A percentile compares a stretch with the other conserved stretches of the same genome.
Conservation (phyloP, 2,329 filamentous ascomycete genomes). For the Geosmithia putterillii region DNA sequence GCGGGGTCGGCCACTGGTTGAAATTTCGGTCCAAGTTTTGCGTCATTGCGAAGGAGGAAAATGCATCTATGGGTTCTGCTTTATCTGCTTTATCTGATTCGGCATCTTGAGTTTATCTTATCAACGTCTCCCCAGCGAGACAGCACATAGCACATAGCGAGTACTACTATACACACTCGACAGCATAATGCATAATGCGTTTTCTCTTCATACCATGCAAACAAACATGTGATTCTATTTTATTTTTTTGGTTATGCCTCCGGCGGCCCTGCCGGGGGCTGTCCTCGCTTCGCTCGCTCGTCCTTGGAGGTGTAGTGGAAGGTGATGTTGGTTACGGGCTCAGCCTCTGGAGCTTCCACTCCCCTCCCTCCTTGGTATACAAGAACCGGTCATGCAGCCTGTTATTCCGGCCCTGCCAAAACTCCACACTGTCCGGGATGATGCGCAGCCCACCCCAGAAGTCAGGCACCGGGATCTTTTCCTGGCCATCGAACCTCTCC, state of each 20-base stretch:
- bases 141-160: background rate
- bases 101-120: background rate
- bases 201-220: background rate
- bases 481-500: slow-evolving; percentile 57
- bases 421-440: slow-evolving; percentile 78
- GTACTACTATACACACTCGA: too few species aligned
- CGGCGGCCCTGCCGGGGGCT: too few species aligned
- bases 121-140: too few species aligned
- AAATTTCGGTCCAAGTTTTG: too few species aligned
- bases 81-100: too few species aligned
- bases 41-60: too few species aligned
- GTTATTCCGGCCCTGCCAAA: slow-evolving; percentile 88
- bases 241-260: too few species aligned
- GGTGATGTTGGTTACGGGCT: slow-evolving; percentile 42
- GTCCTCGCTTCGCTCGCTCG: too few species aligned
- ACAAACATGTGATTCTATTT: too few species aligned
- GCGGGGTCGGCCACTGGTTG: too few species aligned
- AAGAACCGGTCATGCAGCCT: slow-evolving; percentile 88
- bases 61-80: too few species aligned
- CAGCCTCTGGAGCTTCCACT: slow-evolving; percentile 60
- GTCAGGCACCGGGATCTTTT: slow-evolving; percentile 77
- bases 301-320: too few species aligned
- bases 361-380: slow-evolving; percentile 50
- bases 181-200: background rate
- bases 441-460: slow-evolving; percentile 93